Evolutionary conservation across 768 basidiomycete species (phyloP), one percentile per base, ranked within the genome.

Genomic region (Flagelloscypha sp.): DNA sequence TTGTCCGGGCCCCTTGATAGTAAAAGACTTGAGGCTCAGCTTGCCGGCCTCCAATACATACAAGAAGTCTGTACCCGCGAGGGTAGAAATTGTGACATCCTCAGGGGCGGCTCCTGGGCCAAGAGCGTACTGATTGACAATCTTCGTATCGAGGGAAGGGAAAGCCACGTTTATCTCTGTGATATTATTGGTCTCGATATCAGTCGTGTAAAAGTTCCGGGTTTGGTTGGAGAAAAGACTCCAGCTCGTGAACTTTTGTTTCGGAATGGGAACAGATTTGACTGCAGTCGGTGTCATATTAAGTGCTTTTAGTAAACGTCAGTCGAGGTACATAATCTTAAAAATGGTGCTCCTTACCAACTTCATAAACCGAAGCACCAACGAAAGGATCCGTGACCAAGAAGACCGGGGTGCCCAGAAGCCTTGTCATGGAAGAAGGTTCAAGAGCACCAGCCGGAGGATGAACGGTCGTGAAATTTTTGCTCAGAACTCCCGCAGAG

Each of bases 131-230:
- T n/a, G n/a, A 54, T 62, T 65, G 27, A 70, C 66, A 27, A 72
- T 61, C n/a, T 55, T 53, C 4, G 56, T 63, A 36, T 59, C 58
- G 21, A 74, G 57, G 41, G 68, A 63, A 41, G 55, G 49, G 46
- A 68, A 62, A 28, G n/a, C n/a, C n/a, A 74, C 58, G 30, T 60
- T 57, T 24, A 70, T 60, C 53, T 73, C 71, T 0, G 68, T 71
- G 27, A 65, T 48, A 7, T 49, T 47, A 3, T 59, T 45, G 23
- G 64, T 66, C 3, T 47, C 57, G 27, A 66, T 62, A 37, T 69
- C 65, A 22, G 58, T 68, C 11, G 68, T 45, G 49, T 63, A 69
- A 53, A 65, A 69, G 48, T 61, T 66, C 4, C 63, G 62, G 1
- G 63, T 66, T 50, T 61, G 55, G 25, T 46, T 40, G 45, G 56